Conservation (phyloP, 2,329 filamentous ascomycete species). For the Neophaeococcomyces aloes region DNA sequence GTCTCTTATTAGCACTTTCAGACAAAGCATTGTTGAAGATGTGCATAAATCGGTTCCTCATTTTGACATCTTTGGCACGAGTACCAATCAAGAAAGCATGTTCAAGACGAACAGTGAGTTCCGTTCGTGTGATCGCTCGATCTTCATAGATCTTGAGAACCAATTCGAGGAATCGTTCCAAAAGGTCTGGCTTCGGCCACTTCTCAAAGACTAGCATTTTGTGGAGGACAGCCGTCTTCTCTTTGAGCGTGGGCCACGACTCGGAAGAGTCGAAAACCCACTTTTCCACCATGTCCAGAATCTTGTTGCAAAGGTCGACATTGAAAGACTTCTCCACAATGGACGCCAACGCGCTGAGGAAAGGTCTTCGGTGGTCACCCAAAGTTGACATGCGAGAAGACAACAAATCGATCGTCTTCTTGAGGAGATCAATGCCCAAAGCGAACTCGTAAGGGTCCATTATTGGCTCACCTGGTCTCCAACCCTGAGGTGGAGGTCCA, state of each 20-base stretch:
- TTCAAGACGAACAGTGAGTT: constrained; percentile 93
- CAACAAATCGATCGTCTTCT: constrained; percentile 90
- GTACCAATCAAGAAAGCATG: constrained; percentile 96
- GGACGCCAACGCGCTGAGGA: constrained; percentile 87
- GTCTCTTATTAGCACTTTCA: constrained; percentile 77
- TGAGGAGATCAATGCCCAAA: constrained; percentile 79
- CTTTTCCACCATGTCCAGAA: constrained; percentile 81
- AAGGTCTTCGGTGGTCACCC: constrained; percentile 81
- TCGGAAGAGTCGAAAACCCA: constrained; percentile 97
- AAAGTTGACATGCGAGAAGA: constrained; percentile 85
- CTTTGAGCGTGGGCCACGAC: constrained; percentile 92
- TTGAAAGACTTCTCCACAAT: constrained; percentile 92
- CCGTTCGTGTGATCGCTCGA: constrained; percentile 84
- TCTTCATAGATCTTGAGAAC: constrained; percentile 98
- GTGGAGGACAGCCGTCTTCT: constrained; percentile 96
- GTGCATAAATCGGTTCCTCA: constrained; percentile 91
- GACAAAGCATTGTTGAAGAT: constrained; percentile 94
- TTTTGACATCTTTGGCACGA: constrained; percentile 82
- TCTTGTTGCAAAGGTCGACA: constrained; percentile 77
- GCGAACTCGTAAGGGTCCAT: constrained; percentile 68
- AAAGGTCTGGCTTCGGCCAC: constrained; percentile 67
- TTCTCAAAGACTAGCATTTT: constrained; percentile 98
- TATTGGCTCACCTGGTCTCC: constrained; percentile 31
- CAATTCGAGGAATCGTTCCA: constrained; percentile 87
- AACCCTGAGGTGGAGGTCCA: constrained; percentile 28